phyloP scores from a whole-genome alignment of 2,329 filamentous ascomycete genomes.

The Mycosphaerella arachidis region DNA sequence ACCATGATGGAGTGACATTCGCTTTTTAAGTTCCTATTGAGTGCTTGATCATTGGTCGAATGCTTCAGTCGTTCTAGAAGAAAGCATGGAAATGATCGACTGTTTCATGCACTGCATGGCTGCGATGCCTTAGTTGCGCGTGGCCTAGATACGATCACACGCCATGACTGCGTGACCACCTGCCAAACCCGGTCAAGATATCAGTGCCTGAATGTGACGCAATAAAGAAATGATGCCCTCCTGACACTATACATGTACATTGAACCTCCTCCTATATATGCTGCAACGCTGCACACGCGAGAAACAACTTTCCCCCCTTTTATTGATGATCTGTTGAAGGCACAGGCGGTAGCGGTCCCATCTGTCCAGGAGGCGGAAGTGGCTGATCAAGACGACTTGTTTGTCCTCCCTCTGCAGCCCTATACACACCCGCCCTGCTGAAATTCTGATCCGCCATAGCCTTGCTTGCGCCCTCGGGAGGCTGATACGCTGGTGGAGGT shows the following conservation, averaged over 20 bases:
- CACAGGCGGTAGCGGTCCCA: background rate
- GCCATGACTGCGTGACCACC: background rate
- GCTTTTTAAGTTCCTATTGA: conserved; percentile 2
- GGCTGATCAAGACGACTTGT: conserved; percentile 15
- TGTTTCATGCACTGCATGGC: no score
- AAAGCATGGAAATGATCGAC: background rate
- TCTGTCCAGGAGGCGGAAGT: conserved; percentile 4
- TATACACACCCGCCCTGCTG: conserved; percentile 5
- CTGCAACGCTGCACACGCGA: background rate
- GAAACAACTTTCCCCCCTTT: background rate
- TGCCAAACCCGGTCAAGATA: background rate
- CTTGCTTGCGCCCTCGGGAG: conserved; percentile 33
- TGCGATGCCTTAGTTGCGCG: background rate
- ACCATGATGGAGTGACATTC: conserved; percentile 5
- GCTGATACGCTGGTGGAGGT: conserved; percentile 34
- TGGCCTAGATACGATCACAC: background rate
- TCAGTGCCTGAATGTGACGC: background rate
- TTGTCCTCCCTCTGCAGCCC: conserved; percentile 16
- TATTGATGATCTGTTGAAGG: background rate
- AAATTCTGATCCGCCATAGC: conserved; percentile 33
- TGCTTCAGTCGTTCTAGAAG: background rate
- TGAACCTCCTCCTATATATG: conserved; percentile 3
- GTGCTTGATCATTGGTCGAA: background rate
- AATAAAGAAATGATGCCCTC: background rate
- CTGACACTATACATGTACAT: background rate